Base-by-base conservation (phyloP, 768 basidiomycete genomes). In the Russula sp. region DNA sequence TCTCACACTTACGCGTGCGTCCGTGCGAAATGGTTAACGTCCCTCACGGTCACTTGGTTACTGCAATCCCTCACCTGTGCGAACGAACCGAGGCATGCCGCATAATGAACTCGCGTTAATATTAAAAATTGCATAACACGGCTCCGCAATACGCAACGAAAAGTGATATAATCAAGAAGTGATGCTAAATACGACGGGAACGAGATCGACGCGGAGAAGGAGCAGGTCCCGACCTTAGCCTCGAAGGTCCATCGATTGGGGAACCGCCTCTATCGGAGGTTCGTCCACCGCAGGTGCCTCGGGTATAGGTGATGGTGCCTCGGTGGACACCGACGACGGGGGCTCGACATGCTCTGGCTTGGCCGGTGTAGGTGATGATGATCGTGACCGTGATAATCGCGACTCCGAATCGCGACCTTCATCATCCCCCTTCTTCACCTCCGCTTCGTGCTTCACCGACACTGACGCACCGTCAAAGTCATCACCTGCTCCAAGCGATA, bases 221-320 rank as follows among this genome's bases (percentile, higher is more conserved):
- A 18, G 49, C 5, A n/a, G 49, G 51, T 40, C 22, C 13, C 36
- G n/a, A 22, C 18, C 51, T 57, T 61, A 79, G 69, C 73, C 71
- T 57, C 65, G 71, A 40, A 72, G 63, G 63, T 71, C 72, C 48
- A 72, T 67, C 40, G 67, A 56, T 54, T 64, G 61, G 8, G 70
- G 32, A 9, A 62, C 63, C 2, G 72, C 11, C n/a, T 22, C 67
- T 55, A 66, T 61, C 40, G 65, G 67, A 20, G 64, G 66, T 63
- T 68, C 62, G 64, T 70, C 63, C 50, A 67, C 59, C 59, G 24
- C 40, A 3, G 52, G 63, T 24, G 58, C 20, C 34, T 64, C 46
- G 22, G 63, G 51, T 46, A 48, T 36, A 14, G 48, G 55, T 57
- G 67, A 13, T 54, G 67, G 16, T 40, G 55, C n/a, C 34, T 63